Evolutionary conservation across 768 basidiomycete species (phyloP).

Genomic region (Imleria badia): DNA sequence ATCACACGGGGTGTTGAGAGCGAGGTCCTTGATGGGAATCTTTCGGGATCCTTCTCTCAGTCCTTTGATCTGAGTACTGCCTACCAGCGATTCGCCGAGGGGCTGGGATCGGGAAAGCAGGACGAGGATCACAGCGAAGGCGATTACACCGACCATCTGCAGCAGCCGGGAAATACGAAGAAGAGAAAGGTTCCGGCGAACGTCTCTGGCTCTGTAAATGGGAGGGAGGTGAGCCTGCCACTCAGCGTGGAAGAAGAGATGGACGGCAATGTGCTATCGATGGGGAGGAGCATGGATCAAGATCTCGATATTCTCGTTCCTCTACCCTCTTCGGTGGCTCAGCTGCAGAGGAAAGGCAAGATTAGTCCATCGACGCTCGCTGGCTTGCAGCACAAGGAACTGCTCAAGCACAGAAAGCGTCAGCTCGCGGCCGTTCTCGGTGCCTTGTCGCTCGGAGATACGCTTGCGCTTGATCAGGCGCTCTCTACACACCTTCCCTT

Average conservation of each 20-base stretch:
- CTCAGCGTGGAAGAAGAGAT: conserved; percentile 46
- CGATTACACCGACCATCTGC: conserved; percentile 67
- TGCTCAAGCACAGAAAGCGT: conserved; percentile 64
- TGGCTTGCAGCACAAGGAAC: conserved; percentile 73
- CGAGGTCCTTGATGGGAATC: conserved; percentile 18
- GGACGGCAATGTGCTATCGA: conserved; percentile 29
- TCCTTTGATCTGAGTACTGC: conserved; percentile 29
- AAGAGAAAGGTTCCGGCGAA: conserved; percentile 85
- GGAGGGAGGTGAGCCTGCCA: conserved; percentile 42
- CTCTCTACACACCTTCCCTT: conserved; percentile 47
- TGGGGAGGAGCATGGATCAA: conserved; percentile 25
- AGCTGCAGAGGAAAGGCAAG: conserved; percentile 39
- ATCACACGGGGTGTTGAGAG: conserved; percentile 37
- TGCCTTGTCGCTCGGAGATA: conserved; percentile 63
- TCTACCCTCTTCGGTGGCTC: conserved; percentile 20
- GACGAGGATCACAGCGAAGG: conserved; percentile 57
- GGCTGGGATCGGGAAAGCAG: conserved; percentile 33
- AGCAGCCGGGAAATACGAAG: conserved; percentile 82
- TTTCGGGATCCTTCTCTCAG: conserved; percentile 21
- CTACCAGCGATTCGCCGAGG: conserved; percentile 27
- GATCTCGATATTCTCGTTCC: conserved; percentile 22
- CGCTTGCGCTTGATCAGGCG: conserved; percentile 76
- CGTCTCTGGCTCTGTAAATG: conserved; percentile 38
- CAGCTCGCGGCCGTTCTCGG: conserved; percentile 72
- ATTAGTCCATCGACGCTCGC: conserved; percentile 62